Evolutionary conservation across 2,329 filamentous ascomycete species (phyloP).

Genomic region (Alternaria gaisen): DNA sequence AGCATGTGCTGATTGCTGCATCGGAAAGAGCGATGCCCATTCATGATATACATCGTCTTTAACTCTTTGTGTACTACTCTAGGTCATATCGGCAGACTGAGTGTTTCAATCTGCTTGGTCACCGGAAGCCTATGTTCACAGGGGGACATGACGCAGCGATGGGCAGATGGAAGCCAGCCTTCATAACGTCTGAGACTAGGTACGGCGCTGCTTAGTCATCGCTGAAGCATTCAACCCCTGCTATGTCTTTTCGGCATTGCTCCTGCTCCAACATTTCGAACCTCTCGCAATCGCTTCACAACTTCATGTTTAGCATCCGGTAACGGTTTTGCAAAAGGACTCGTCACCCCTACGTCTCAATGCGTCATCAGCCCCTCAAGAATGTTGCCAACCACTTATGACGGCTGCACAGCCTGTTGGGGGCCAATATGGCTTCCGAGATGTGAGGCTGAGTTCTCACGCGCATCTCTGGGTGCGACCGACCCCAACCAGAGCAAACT

Average conservation of each 20-base stretch:
- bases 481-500: slow-evolving; percentile 5
- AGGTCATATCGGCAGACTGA: neutral
- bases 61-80: neutral
- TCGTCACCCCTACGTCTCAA: neutral
- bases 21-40: neutral
- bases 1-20: neutral
- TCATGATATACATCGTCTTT: neutral
- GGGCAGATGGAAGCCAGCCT: neutral
- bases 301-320: neutral
- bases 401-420: neutral
- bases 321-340: neutral
- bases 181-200: neutral
- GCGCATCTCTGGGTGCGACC: neutral
- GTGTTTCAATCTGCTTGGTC: neutral
- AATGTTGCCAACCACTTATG: neutral
- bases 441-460: slow-evolving; percentile 7
- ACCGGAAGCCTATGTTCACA: neutral
- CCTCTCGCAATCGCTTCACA: neutral
- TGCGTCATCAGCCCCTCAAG: neutral
- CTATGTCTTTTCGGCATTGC: neutral
- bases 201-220: neutral
- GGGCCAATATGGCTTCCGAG: slow-evolving; percentile 5
- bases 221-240: neutral
- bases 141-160: neutral
- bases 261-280: neutral